Evolutionary conservation across 768 basidiomycete genomes (phyloP).

Genomic region (Mycena chlorophos): DNA sequence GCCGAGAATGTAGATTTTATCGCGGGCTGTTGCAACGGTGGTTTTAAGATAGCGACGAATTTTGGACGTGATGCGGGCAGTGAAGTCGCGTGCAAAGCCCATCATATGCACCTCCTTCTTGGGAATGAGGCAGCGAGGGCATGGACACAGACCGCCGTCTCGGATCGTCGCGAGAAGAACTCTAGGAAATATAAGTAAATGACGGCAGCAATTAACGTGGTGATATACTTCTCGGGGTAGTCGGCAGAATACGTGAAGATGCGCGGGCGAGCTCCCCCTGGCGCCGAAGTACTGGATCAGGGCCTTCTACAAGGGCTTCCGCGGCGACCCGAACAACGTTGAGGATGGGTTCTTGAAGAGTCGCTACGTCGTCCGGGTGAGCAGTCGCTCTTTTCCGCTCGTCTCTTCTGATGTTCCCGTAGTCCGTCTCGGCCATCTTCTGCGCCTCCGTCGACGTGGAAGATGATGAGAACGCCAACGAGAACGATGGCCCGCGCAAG

Average conservation of each 20-base stretch:
- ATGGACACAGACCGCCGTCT: slow-evolving; percentile 23
- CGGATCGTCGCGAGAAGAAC: slow-evolving; percentile 15
- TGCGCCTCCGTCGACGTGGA: neutral
- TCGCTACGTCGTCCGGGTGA: slow-evolving; percentile 11
- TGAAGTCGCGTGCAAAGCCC: slow-evolving; percentile 11
- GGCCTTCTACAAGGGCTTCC: slow-evolving; percentile 6
- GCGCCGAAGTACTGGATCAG: slow-evolving; percentile 5
- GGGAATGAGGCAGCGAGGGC: slow-evolving; percentile 23
- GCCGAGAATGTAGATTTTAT: slow-evolving; percentile 1
- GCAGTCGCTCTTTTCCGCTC: neutral
- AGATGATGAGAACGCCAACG: slow-evolving; percentile 9
- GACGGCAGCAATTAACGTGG: neutral
- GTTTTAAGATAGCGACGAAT: slow-evolving; percentile 2
- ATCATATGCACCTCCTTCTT: slow-evolving; percentile 21
- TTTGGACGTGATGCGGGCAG: neutral
- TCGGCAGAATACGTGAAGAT: slow-evolving; percentile 30
- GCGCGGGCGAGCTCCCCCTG: slow-evolving; percentile 22
- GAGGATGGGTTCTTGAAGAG: slow-evolving; percentile 8
- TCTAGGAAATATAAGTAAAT: slow-evolving; percentile 4
- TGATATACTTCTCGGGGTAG: slow-evolving; percentile 30
- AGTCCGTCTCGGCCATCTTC: slow-evolving; percentile 5
- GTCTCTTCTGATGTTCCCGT: neutral
- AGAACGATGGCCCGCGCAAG: too few relatives aligned
- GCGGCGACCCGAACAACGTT: slow-evolving; percentile 3
- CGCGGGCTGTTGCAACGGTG: neutral